phyloP scores from a whole-genome alignment of 1,139 yeast species.

The Williopsis jadinii region DNA sequence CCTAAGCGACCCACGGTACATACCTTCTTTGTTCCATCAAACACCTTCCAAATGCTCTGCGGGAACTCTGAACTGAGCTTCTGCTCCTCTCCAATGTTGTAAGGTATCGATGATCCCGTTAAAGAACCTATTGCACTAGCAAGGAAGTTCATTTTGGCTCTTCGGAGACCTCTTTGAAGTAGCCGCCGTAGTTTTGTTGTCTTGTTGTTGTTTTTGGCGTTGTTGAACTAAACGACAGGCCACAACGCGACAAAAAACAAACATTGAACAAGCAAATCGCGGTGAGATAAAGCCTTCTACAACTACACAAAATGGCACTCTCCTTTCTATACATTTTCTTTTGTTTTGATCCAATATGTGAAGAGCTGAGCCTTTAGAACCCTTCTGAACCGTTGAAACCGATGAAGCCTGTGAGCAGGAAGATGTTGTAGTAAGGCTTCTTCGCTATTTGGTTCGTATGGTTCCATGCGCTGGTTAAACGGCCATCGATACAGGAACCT shows the following conservation, averaged over 20 bases:
- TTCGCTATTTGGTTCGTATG: slow-evolving; percentile 64
- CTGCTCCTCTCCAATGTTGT: slow-evolving; percentile 41
- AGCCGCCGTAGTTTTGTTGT: too few species aligned
- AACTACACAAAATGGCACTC: too few species aligned
- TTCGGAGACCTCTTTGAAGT: too few species aligned
- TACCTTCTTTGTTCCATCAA: slow-evolving; percentile 31
- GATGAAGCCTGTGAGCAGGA: slow-evolving; percentile 59
- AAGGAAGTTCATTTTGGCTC: slow-evolving; percentile 46
- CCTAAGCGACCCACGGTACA: slow-evolving; percentile 5
- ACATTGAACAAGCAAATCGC: too few species aligned
- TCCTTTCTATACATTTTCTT: too few species aligned
- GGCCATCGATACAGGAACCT: slow-evolving; percentile 74
- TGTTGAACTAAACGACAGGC: too few species aligned
- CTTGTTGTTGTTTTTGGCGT: too few species aligned
- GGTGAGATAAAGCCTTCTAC: too few species aligned
- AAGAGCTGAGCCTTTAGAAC: slow-evolving; percentile 6
- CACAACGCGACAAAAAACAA: too few species aligned
- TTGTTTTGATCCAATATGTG: too few species aligned
- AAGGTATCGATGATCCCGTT: slow-evolving; percentile 51
- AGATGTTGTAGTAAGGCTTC: slow-evolving; percentile 55
- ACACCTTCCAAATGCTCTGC: slow-evolving; percentile 34
- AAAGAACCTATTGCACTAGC: slow-evolving; percentile 49
- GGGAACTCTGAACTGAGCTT: slow-evolving; percentile 22
- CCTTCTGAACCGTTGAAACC: slow-evolving; percentile 74
- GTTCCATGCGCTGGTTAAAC: slow-evolving; percentile 73